Percentiles rank a stretch among this genome's conserved stretches.
These are phyloP conservation scores for Fraxinus sp. DNA, from an alignment of 305 asterid species.

Conservation along the genomic window DNA sequence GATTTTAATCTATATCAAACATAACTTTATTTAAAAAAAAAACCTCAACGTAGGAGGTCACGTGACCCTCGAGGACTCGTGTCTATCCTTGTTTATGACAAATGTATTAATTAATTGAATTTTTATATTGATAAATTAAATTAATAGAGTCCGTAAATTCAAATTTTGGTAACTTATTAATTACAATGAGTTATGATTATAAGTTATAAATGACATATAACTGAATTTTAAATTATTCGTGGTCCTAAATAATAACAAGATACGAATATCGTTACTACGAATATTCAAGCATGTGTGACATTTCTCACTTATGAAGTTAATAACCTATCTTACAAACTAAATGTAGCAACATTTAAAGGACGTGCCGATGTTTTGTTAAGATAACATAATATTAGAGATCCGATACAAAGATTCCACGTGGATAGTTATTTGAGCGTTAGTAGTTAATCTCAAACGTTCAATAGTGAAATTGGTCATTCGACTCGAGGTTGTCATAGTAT, in stretches of 20 bases:
- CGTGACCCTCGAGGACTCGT: background rate
- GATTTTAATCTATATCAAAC: background rate
- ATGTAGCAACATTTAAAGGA: no score
- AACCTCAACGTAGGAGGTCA: background rate
- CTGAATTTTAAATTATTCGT: no score
- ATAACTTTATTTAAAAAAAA: background rate
- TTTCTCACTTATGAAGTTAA: background rate
- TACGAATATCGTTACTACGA: no score
- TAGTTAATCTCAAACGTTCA: background rate
- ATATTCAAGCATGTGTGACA: background rate
- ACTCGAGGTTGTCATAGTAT: no score
- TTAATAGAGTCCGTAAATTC: background rate
- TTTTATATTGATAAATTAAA: no score
- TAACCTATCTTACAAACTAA: background rate
- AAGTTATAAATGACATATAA: background rate
- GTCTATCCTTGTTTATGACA: background rate
- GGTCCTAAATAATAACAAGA: no score
- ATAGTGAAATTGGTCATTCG: background rate
- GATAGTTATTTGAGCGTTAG: background rate
- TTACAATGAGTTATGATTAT: background rate
- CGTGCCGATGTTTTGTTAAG: no score
- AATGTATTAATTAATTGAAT: no score
- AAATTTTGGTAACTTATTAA: background rate
- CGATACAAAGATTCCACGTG: background rate
- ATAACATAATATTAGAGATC: background rate